phyloP scores from a whole-genome alignment of 2,329 filamentous ascomycete genomes.

The Apiospora malaysiana region DNA sequence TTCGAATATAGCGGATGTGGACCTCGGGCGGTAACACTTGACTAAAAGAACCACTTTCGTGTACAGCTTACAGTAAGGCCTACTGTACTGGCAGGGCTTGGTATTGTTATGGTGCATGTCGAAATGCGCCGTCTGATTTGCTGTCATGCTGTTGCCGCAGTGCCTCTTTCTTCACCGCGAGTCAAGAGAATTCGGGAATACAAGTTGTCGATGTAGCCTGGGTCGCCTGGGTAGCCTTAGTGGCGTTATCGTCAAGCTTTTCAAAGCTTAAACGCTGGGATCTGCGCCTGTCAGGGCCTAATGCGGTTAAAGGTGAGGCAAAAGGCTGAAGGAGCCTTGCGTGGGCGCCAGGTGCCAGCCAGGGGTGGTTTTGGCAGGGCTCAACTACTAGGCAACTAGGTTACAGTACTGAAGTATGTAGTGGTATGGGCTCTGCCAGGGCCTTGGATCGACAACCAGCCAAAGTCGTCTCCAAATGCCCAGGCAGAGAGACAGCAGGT shows the following conservation, averaged over 20 bases:
- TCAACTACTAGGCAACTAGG: too few relatives aligned
- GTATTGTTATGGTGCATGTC: background rate
- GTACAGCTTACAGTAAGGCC: background rate
- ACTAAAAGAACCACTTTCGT: slow-evolving; percentile 13
- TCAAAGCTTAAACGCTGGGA: slow-evolving; percentile 18
- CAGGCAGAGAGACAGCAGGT: too few relatives aligned
- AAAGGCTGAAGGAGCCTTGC: slow-evolving; percentile 20
- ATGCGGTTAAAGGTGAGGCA: slow-evolving; percentile 11
- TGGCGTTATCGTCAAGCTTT: slow-evolving; percentile 9
- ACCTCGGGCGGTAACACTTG: background rate
- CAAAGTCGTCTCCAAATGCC: too few relatives aligned
- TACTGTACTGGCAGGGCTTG: background rate
- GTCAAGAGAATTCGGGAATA: background rate
- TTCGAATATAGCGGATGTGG: slow-evolving; percentile 1
- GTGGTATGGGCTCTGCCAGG: background rate
- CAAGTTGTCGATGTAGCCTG: background rate
- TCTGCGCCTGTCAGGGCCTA: slow-evolving; percentile 2
- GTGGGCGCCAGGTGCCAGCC: background rate
- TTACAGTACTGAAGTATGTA: too few relatives aligned
- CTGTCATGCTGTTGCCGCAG: background rate
- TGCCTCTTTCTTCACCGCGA: slow-evolving; percentile 10
- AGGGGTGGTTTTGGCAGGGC: background rate
- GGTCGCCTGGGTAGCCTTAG: background rate
- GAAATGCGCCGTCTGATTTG: background rate
- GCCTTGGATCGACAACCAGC: background rate